Evolutionary conservation across 768 basidiomycete species (phyloP), one percentile per base, ranked within the genome.

Genomic region (Trametes meyenii): DNA sequence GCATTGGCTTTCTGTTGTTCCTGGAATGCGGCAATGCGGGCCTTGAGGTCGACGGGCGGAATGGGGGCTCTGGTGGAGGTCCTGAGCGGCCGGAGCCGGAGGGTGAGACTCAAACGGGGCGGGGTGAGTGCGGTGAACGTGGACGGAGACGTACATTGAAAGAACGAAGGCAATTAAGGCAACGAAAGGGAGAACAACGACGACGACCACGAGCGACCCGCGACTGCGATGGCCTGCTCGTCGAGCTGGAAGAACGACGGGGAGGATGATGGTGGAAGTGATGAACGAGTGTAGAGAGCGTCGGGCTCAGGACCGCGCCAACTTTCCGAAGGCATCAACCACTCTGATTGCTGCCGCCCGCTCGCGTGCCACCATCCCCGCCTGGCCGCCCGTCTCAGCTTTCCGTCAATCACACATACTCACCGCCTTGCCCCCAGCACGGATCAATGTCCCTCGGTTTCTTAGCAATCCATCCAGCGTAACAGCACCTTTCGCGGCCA

Each of bases 1-100:
- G 60, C 53, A 55, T 68, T 50, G 38, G 61, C 36, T 57, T 64
- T 54, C 66, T 73, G 70, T 60, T 83, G 81, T 66, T 90, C 89
- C 71, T 93, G 85, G 50, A 93, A 77, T 26, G 90, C 90, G 17
- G 91, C 91, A 64, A 93, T 92, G 55, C 91, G 87, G 67, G 92
- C 90, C 74, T 87, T 91, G 70, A 92, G 83, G 71, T 88, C 89
- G 53, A 76, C 78, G 42, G 65, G 67, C 5, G 71, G 63, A 58
- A 68, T 61, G 14, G 65, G 52, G 33, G 69, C 57, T 59, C 66
- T 67, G 23, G 69, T 61, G 52, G 69, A 60, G 44, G 69, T 65
- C 71, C 71, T 72, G 62, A n/a, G 50, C 11, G 33, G 50, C 35
- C 52, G 17, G 39, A 40, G 45, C 10, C 16, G 14, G 17, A 16